phyloP scores from a whole-genome alignment of 495 filamentous ascomycete genomes.

The Aspergillus carlsbadensis region DNA sequence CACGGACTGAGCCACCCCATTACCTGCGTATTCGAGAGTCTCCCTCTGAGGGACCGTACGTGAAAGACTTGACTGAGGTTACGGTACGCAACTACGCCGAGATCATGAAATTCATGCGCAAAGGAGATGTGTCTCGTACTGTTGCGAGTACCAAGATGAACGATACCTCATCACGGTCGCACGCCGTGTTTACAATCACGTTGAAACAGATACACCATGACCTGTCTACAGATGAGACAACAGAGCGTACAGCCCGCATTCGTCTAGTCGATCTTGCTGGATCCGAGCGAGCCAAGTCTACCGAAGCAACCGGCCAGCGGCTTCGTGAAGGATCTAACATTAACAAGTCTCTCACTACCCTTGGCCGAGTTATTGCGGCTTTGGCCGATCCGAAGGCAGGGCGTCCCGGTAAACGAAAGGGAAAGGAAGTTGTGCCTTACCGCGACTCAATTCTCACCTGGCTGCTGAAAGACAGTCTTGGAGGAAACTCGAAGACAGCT shows the following conservation, averaged over 20 bases:
- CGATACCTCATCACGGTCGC: slow-evolving; percentile 89
- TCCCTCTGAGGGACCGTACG: slow-evolving; percentile 92
- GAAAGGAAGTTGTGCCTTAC: slow-evolving; percentile 81
- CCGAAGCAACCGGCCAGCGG: slow-evolving; percentile 87
- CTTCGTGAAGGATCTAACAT: slow-evolving; percentile 95
- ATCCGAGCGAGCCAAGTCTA: slow-evolving; percentile 91
- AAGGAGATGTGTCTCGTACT: slow-evolving; percentile 84
- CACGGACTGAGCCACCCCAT: slow-evolving; percentile 70
- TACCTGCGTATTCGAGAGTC: slow-evolving; percentile 98
- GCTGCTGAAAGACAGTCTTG: slow-evolving; percentile 91
- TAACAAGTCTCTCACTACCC: slow-evolving; percentile 95
- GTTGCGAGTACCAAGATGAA: slow-evolving; percentile 99
- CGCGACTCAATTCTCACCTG: slow-evolving; percentile 97
- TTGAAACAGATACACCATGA: slow-evolving; percentile 96
- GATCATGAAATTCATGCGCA: slow-evolving; percentile 85
- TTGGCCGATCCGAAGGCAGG: slow-evolving; percentile 76
- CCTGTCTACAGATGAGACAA: slow-evolving; percentile 90
- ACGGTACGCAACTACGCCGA: slow-evolving; percentile 80
- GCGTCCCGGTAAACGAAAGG: slow-evolving; percentile 49
- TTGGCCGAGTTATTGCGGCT: slow-evolving; percentile 96
- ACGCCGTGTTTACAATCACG: slow-evolving; percentile 97
- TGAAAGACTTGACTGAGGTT: slow-evolving; percentile 92
- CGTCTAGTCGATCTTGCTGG: slow-evolving; percentile 94
- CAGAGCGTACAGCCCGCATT: slow-evolving; percentile 89
- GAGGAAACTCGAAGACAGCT: slow-evolving; percentile 94